Percentiles rank a stretch among this genome's conserved stretches.
Conservation (phyloP, 2,329 filamentous ascomycete species). For the Xylaria sp. region DNA sequence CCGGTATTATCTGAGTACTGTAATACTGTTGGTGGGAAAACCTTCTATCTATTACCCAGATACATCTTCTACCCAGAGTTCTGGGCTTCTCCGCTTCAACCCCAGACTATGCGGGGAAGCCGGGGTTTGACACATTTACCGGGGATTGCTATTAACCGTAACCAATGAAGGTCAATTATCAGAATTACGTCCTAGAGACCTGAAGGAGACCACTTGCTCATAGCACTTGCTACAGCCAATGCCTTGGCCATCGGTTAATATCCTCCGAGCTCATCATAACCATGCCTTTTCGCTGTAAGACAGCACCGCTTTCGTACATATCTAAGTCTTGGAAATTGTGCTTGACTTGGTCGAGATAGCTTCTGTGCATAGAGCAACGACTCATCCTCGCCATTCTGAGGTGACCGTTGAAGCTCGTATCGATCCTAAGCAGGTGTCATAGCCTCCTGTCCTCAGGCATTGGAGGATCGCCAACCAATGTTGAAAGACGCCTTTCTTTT, state of each 20-base stretch:
- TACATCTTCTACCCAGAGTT: not conserved
- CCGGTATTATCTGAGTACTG: constrained; percentile 1
- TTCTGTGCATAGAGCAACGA: not conserved
- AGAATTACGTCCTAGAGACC: not conserved
- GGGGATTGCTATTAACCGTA: constrained; percentile 26
- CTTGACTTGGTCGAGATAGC: not conserved
- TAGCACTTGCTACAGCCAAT: not conserved
- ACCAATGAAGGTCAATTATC: constrained; percentile 16
- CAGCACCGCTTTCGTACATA: not conserved
- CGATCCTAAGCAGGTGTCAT: not conserved
- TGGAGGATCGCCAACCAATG: not conserved
- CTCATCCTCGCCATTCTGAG: not conserved
- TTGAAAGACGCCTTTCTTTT: not conserved
- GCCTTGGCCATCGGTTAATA: constrained; percentile 7
- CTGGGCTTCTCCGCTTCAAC: constrained; percentile 22
- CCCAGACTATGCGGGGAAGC: constrained; percentile 29
- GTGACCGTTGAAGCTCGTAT: not conserved
- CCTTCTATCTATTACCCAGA: constrained; percentile 3
- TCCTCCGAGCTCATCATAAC: not conserved
- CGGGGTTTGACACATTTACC: constrained; percentile 28
- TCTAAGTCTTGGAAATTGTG: not conserved
- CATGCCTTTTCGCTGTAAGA: not conserved
- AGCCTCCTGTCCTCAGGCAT: not conserved
- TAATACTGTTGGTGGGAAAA: constrained; percentile 29
- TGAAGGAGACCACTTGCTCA: not conserved